Conservation (phyloP, 2,329 filamentous ascomycete species). For the Ilyonectria mors-panacis region DNA sequence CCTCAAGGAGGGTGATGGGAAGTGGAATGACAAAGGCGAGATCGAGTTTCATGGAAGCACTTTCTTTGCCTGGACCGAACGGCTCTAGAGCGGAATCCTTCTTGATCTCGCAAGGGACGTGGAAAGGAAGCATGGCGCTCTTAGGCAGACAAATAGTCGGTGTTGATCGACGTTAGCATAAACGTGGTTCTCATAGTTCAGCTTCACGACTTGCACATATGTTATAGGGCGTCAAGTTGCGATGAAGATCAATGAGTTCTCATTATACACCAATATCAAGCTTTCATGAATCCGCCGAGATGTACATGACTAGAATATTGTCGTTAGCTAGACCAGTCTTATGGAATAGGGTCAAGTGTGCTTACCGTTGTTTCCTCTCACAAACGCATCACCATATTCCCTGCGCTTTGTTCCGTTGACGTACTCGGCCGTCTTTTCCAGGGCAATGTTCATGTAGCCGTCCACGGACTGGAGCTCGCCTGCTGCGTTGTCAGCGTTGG, state of each 20-base stretch:
- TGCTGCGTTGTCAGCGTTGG: conserved; percentile 55
- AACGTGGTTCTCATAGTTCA: no score
- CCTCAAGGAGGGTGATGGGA: conserved; percentile 66
- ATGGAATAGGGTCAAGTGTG: conserved; percentile 11
- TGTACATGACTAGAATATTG: conserved; percentile 73
- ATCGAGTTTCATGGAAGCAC: conserved; percentile 76
- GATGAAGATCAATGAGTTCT: conserved; percentile 34
- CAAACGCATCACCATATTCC: conserved; percentile 94
- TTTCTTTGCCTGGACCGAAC: conserved; percentile 73
- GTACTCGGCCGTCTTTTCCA: conserved; percentile 95
- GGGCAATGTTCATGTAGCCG: conserved; percentile 99
- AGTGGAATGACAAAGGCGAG: conserved; percentile 73
- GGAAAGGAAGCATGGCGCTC: conserved; percentile 40
- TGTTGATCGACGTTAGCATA: background rate
- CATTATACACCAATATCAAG: conserved; percentile 34
- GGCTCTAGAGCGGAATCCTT: conserved; percentile 50
- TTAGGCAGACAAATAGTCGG: background rate
- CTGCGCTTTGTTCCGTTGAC: conserved; percentile 87
- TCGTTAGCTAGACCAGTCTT: conserved; percentile 27
- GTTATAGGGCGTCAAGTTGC: background rate
- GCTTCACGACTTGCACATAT: background rate
- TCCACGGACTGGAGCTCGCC: conserved; percentile 97
- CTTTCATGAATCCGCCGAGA: conserved; percentile 71
- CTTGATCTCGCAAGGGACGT: conserved; percentile 45
- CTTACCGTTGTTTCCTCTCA: conserved; percentile 94